These are phyloP conservation scores for Hypoxylon sp. DNA, from an alignment of 2,329 filamentous ascomycete genomes.

Conservation along the genomic window DNA sequence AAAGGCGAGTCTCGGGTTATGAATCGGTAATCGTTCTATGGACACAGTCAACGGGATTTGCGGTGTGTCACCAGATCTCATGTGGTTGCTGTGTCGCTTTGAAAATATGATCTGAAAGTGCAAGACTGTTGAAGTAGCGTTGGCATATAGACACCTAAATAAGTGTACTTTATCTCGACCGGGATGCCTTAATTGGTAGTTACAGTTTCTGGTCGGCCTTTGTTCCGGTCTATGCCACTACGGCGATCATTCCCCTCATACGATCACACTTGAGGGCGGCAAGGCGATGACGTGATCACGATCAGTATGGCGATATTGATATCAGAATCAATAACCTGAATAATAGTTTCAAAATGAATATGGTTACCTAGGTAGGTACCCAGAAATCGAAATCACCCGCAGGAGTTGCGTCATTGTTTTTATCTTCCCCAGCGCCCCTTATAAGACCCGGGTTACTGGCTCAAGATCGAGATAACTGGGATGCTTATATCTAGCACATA, in stretches of 20 bases:
- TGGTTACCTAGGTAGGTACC: not conserved
- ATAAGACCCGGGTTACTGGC: conserved; percentile 20
- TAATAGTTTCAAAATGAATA: not conserved
- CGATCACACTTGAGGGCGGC: not conserved
- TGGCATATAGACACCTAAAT: not conserved
- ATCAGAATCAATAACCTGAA: conserved; percentile 3
- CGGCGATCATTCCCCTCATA: conserved; percentile 40
- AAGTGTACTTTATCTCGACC: not conserved
- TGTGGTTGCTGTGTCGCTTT: not conserved
- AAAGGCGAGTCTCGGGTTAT: not conserved
- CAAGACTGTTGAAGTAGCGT: not conserved
- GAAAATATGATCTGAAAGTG: not conserved
- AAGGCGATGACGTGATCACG: conserved; percentile 38
- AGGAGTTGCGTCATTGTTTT: conserved; percentile 24
- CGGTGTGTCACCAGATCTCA: not conserved
- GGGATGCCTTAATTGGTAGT: not conserved
- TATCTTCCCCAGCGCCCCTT: not conserved
- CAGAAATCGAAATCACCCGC: not conserved
- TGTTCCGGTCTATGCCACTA: conserved; percentile 31
- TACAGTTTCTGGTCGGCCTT: conserved; percentile 27
- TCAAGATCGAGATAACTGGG: not conserved
- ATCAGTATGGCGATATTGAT: conserved; percentile 35
- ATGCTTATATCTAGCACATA: not conserved
- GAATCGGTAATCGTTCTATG: not conserved
- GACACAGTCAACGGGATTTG: not conserved